A percentile compares a stretch with the other conserved stretches of the same genome.
Conservation (phyloP, 1,284 basidiomycete species). For the Ceratobasidium sp. region DNA sequence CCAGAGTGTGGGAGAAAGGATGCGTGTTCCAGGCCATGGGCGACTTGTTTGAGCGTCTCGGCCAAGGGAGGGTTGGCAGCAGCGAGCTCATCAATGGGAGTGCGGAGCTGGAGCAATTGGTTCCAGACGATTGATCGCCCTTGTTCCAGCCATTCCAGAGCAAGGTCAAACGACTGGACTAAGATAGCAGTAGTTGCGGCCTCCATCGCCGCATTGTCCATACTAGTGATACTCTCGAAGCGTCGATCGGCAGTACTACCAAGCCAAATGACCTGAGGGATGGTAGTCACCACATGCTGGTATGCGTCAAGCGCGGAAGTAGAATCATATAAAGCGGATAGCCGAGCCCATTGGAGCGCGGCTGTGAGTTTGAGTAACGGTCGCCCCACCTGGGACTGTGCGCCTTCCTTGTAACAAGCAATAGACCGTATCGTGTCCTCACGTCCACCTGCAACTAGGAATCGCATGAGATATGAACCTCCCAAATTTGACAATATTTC, state of each 20-base stretch:
- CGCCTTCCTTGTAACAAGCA: not conserved
- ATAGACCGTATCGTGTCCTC: not conserved
- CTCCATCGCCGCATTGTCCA: not conserved
- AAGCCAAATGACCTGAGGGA: not conserved
- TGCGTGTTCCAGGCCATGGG: slow-evolving; percentile 49
- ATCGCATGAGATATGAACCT: no score
- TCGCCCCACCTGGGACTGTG: not conserved
- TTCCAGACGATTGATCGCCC: not conserved
- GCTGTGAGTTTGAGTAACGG: not conserved
- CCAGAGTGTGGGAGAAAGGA: not conserved
- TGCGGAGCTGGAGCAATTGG: not conserved
- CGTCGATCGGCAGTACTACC: not conserved
- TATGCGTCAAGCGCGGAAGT: not conserved
- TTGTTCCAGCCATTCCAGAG: not conserved
- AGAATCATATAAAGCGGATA: not conserved
- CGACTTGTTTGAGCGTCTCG: not conserved
- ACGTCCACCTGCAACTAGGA: not conserved
- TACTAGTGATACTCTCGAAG: not conserved
- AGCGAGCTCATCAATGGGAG: not conserved
- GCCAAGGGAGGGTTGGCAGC: not conserved
- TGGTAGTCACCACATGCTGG: not conserved
- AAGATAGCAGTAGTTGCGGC: not conserved
- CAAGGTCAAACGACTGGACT: not conserved
- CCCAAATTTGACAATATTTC: no score
- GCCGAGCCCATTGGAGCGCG: not conserved